Evolutionary conservation across 495 filamentous ascomycete genomes (phyloP), one percentile per base, ranked within the genome.

Genomic region (Tuber microsphaerosporum): DNA sequence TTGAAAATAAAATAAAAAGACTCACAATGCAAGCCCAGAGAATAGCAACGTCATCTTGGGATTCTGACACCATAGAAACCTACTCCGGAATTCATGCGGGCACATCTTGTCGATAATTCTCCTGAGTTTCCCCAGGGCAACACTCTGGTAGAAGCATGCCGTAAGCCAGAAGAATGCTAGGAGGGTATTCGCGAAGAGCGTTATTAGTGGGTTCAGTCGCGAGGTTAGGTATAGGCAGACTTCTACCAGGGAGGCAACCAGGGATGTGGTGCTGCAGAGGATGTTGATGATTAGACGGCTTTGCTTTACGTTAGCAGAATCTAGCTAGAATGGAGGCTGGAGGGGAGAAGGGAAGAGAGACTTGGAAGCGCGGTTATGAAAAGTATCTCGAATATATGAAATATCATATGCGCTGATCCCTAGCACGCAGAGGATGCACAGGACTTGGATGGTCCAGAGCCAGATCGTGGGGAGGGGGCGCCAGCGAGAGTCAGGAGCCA

Each of bases 41-140:
- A 78, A 73, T 9, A 68, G 37, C 43, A 78, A 65, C 6, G 76
- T 78, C 39, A 78, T 76, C 39, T 71, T 78, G 20, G 76, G 74
- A 31, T 78, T 78, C n/a, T 78, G 76, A n/a, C 76, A 78, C 61
- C 75, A 78, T 19, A 78, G n/a, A 74, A 71, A 78, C n/a, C 73
- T 76, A n/a, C 75, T 41, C 44, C 73, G 72, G 42, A 76, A 78
- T 31, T 43, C n/a, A 16, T 41, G 72, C 20, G 76, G 76, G n/a
- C 76, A 78, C 56, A 78, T 78, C 16, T 41, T 22, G 44, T 78
- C 76, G 22, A 78, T 72, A n/a, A 78, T 76, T 8, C 31, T 19
- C 34, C 61, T 65, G 17, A 76, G 44, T 41, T 72, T 71, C 17
- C 74, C 70, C n/a, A 78, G 69, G 26, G 70, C 56, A 14, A 76